A percentile compares a stretch with the other conserved stretches of the same genome.
These are phyloP conservation scores for Sechiopsis laciniata DNA, from an alignment of 306 rosid genomes.

Conservation along the genomic window DNA sequence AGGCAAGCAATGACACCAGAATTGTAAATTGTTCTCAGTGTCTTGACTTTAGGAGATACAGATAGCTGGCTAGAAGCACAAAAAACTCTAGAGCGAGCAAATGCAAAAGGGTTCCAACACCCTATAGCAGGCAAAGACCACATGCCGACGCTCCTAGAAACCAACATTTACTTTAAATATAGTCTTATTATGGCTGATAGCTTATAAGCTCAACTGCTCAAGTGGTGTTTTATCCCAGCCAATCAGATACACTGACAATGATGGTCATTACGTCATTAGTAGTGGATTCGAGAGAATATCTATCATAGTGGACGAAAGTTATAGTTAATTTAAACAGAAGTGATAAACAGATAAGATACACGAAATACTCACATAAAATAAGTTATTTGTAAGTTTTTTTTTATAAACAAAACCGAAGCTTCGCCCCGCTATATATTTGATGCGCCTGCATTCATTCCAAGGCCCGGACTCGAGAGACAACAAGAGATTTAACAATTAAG, in stretches of 20 bases:
- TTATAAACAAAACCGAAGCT: too few relatives aligned
- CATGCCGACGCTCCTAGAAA: slow-evolving; percentile 19
- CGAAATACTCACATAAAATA: neutral
- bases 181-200: neutral
- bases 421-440: too few relatives aligned
- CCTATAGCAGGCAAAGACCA: slow-evolving; percentile 25
- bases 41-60: slow-evolving; percentile 38
- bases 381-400: too few relatives aligned
- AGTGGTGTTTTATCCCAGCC: slow-evolving; percentile 8
- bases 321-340: neutral
- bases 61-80: slow-evolving; percentile 35
- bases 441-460: too few relatives aligned
- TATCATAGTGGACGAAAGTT: neutral
- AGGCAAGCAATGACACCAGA: slow-evolving; percentile 93
- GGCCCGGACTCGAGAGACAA: too few relatives aligned
- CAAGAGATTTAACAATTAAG: too few relatives aligned
- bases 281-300: neutral
- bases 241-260: slow-evolving; percentile 2
- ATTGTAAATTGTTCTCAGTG: slow-evolving; percentile 41
- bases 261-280: neutral
- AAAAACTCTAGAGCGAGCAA: slow-evolving; percentile 26
- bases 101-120: slow-evolving; percentile 20
- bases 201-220: neutral
- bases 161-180: slow-evolving; percentile 17
- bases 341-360: neutral